Base-by-base conservation (phyloP, 768 basidiomycete genomes). In the Boletus fagicola region DNA sequence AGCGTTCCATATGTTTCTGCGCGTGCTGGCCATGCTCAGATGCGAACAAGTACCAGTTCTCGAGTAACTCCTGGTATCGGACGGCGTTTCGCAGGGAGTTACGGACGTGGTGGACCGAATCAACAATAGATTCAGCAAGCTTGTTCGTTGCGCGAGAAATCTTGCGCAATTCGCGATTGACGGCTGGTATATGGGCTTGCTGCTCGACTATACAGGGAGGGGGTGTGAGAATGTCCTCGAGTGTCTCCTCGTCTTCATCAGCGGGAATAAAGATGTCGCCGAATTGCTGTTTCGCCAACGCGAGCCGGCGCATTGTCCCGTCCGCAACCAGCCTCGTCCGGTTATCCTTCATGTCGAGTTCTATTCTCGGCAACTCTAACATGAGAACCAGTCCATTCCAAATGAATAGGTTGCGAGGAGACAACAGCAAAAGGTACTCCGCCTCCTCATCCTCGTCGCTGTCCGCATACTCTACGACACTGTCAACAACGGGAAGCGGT, bases 41-140 rank as follows among this genome's bases (percentile, higher is more conserved):
- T n/a, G 94, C 94, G 68, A 97, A 98, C 28, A 85, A 74, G 67
- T 92, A 98, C 94, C 96, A 99, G 68, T 91, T 95, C 62, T 91
- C 92, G 54, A 94, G 77, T 39, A 94, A 76, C 60, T 97, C 95
- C 68, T 95, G 94, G 54, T 84, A 85, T 39, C 82, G 86, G 35
- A 76, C 74, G 1, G 83, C 78, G 43, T 80, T 76, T 31, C 77
- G 76, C 52, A 94, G 76, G 3, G 88, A 84, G 38, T 76, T 80
- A 33, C 88, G 86, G 20, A 98, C 92, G 57, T 90, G 83, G 58
- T 94, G 87, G 9, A 96, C 91, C 0, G 97, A 96, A 61, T 91
- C 87, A 38, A 97, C 87, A 63, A 98, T 94, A 8, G 89, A 90
- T 71, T 98, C 93, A 6, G 94, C 94, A 26, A 99, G 79, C 31